Evolutionary conservation across 2,329 filamentous ascomycete species (phyloP).

Genomic region (Arthrobotrys musiformis): DNA sequence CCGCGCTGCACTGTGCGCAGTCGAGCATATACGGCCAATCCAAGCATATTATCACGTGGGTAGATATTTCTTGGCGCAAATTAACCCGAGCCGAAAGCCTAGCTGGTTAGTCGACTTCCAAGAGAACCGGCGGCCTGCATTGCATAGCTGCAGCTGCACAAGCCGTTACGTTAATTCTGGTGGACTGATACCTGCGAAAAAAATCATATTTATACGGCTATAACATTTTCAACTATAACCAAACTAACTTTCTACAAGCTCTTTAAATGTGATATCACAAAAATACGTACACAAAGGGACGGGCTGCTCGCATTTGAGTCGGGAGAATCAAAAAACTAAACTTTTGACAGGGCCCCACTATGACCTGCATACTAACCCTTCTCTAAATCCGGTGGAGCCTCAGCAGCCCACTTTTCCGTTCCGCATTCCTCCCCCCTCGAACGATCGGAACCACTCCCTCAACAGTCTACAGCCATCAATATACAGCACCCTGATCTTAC

Average conservation of each 20-base stretch:
- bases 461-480: background rate
- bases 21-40: too few species aligned
- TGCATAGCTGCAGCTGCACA: background rate
- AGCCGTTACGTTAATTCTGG: background rate
- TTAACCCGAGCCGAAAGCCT: background rate
- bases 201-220: background rate
- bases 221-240: background rate
- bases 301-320: background rate
- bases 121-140: background rate
- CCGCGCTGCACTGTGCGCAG: too few species aligned
- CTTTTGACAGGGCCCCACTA: constrained; percentile 35
- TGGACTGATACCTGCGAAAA: constrained; percentile 4
- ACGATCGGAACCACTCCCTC: background rate
- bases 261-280: constrained; percentile 44
- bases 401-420: constrained; percentile 1
- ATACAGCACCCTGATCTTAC: background rate
- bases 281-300: background rate
- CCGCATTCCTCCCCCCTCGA: background rate
- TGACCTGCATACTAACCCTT: constrained; percentile 29
- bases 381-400: constrained; percentile 17
- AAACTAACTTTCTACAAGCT: too few species aligned
- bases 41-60: background rate
- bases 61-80: background rate
- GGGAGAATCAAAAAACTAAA: background rate
- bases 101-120: background rate